Base-by-base conservation (phyloP, 2,329 filamentous ascomycete species). In the Ceratocystiopsis brevicomis region DNA sequence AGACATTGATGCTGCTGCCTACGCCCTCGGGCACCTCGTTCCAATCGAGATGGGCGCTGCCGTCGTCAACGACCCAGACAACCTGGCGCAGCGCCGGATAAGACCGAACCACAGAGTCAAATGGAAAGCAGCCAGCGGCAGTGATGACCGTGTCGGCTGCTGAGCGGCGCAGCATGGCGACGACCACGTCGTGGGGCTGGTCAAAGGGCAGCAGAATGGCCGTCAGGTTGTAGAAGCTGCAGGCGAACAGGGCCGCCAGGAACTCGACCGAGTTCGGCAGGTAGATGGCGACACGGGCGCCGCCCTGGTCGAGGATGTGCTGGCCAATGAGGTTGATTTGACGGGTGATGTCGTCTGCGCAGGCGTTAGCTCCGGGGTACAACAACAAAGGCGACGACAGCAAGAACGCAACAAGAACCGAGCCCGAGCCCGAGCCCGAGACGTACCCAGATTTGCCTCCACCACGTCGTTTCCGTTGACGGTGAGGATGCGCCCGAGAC, bases 31-130 rank as follows among this genome's bases (percentile, higher is more conserved):
- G 86, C 2, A 87, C 74, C 56, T 88, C 83, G 52, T 84, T 87
- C 87, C 88, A 98, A 60, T 94, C 87, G 70, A 98, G 81, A 57
- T 96, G 88, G 52, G 76, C 75, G 63, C 78, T 95, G 37, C 85
- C 85, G 54, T 85, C 74, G 53, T 95, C 88, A 6, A 92, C 85
- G 13, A 95, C 87, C 84, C 87, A 96, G 52, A 95, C 73, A 32
- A 94, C 69, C 51, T 86, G 76, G 48, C 77, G 78, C 39, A 98
- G 68, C 35, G 71, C 69, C 6, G 78, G 69, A 53, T 82, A 47
- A 43, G 67, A 69, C 53, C 78, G 73, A 42, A 76, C 70, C 13
- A 93, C 71, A 35, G 71, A 64, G 48, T 85, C 78, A 38, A 94
- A 75, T 18, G 90, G 83, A 45, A 96, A 72, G n/a, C 81, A 76